Base-by-base conservation (phyloP, 352 stramenopile genomes). In the Pythium chondricola region DNA sequence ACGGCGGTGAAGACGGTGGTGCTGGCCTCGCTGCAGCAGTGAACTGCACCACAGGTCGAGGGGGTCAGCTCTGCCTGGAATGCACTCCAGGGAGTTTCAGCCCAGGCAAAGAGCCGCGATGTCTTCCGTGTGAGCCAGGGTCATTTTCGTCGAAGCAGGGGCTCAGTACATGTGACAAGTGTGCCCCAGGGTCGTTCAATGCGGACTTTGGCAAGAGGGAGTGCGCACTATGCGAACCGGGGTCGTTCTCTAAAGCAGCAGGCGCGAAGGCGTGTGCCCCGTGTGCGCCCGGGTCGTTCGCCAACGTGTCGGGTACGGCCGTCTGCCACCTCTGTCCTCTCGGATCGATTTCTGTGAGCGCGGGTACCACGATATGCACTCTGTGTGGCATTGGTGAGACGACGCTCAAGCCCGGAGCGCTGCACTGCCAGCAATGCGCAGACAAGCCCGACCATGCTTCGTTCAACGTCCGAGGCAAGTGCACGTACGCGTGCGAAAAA, bases 391-490 rank as follows among this genome's bases (percentile, higher is more conserved):
- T 93, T 48, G 83, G 83, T 0, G 58, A 90, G 43, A 90, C 79
- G 5, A 93, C 83, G 4, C 17, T 18, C 21, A 71, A 70, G n/a
- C 47, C 48, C 31, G 79, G 80, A 9, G 65, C 73, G 7, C 67
- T 65, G 5, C 45, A 68, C 17, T 93, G 83, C 48, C 26, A 48
- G 26, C 25, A 24, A 27, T 93, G 83, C 50, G 67, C 58, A 14
- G 53, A 61, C 37, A 93, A 90, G 41, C 83, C 83, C 2, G 58
- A 65, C 6, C 75, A 92, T 47, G 74, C 83, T 3, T 52, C 65
- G 30, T 93, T 88, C 57, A 92, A 93, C 24, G 69, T 90, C 39
- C 69, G 41, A 4, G 83, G 83, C 10, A 86, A 87, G 29, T 93
- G 83, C 48, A 83, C 73, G 9, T 93, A 93, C 45, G 78, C 74